Percentiles rank a stretch among this genome's conserved stretches.
Conservation (phyloP, 2,329 filamentous ascomycete genomes). For the Metarhizium anisopliae region DNA sequence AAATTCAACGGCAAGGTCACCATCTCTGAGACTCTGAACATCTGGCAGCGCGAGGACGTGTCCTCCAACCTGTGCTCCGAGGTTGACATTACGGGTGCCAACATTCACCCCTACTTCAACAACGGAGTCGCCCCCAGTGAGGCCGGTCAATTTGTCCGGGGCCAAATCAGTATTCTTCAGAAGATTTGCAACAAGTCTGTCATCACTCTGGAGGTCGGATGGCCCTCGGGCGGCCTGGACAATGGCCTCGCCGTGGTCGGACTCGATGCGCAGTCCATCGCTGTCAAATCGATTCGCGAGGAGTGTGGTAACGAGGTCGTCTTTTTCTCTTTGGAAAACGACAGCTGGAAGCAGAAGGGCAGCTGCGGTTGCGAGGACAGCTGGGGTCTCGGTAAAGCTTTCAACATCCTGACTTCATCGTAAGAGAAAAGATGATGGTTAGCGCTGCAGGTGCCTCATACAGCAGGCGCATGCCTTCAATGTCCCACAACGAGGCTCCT, state of each 20-base stretch:
- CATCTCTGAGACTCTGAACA: conserved; percentile 76
- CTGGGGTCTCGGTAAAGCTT: conserved; percentile 52
- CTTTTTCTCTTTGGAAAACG: conserved; percentile 75
- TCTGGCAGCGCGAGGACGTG: conserved; percentile 59
- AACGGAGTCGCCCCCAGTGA: conserved; percentile 47
- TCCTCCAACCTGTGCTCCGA: conserved; percentile 54
- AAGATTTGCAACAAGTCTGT: conserved; percentile 65
- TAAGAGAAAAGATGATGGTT: neutral
- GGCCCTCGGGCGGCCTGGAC: conserved; percentile 62
- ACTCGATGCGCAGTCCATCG: conserved; percentile 54
- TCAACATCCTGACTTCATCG: neutral
- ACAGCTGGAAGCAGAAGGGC: conserved; percentile 71
- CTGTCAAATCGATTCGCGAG: conserved; percentile 62
- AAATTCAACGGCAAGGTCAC: conserved; percentile 65
- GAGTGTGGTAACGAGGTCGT: conserved; percentile 59
- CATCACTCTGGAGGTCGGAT: conserved; percentile 85
- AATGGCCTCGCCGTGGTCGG: conserved; percentile 70
- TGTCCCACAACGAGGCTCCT: neutral
- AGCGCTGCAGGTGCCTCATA: no score
- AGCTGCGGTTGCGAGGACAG: conserved; percentile 65
- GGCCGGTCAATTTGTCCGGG: conserved; percentile 68
- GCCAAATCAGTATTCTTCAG: conserved; percentile 64
- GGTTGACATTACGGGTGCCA: conserved; percentile 73
- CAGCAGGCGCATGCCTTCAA: neutral
- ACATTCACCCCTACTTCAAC: conserved; percentile 96